phyloP scores from a whole-genome alignment of 179 eudicot species.

The Heliamphora pulchella region DNA sequence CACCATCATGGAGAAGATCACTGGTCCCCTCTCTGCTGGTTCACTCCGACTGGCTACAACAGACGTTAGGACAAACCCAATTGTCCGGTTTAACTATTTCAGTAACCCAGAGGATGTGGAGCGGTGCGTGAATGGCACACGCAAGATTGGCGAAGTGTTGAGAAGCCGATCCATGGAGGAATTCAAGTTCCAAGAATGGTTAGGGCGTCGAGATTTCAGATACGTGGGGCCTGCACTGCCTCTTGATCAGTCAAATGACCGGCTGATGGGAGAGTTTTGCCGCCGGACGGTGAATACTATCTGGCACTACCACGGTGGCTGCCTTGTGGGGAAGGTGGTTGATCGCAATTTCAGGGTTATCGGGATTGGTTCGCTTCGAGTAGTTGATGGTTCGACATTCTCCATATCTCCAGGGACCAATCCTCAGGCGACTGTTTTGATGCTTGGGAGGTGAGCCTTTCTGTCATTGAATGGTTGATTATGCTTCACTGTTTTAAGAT shows the following conservation, averaged over 20 bases:
- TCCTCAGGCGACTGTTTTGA: slow-evolving; percentile 85
- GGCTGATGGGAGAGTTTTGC: slow-evolving; percentile 65
- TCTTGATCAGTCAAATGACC: slow-evolving; percentile 42
- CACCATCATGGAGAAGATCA: slow-evolving; percentile 80
- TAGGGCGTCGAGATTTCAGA: slow-evolving; percentile 51
- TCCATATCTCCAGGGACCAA: slow-evolving; percentile 83
- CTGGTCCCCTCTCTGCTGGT: slow-evolving; percentile 62
- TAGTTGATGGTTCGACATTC: slow-evolving; percentile 74
- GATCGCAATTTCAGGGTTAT: slow-evolving; percentile 54
- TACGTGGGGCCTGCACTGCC: slow-evolving; percentile 78
- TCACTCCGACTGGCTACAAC: slow-evolving; percentile 73
- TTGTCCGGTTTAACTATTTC: slow-evolving; percentile 76
- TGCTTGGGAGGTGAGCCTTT: slow-evolving; percentile 70
- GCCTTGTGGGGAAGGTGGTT: slow-evolving; percentile 81
- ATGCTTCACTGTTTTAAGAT: background rate
- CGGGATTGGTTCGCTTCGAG: slow-evolving; percentile 55
- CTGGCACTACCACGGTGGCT: slow-evolving; percentile 98
- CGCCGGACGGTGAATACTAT: slow-evolving; percentile 78
- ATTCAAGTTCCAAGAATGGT: slow-evolving; percentile 48
- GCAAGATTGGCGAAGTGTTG: slow-evolving; percentile 57
- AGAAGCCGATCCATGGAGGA: slow-evolving; percentile 58
- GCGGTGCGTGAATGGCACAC: slow-evolving; percentile 63
- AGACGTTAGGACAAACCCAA: slow-evolving; percentile 59
- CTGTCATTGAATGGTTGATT: background rate
- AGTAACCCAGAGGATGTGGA: slow-evolving; percentile 53